These are phyloP conservation scores for Leavenworthia alabamica DNA, from an alignment of 345 rosid genomes.

Conservation along the genomic window DNA sequence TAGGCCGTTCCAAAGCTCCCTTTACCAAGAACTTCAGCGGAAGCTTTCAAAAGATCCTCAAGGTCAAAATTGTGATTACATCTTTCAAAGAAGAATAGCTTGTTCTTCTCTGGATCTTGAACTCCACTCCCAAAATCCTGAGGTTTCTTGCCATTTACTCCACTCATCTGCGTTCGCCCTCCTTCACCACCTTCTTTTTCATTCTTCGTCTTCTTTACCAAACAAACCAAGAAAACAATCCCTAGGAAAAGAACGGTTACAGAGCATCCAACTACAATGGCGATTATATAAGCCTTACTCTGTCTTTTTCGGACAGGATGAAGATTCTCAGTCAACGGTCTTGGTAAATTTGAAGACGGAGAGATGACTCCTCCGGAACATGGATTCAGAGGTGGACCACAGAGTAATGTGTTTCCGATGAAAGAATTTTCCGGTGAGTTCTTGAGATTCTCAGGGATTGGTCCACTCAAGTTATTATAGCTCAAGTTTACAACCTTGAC, in stretches of 20 bases:
- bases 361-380: slow-evolving; percentile 34
- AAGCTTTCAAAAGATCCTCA: slow-evolving; percentile 80
- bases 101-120: slow-evolving; percentile 86
- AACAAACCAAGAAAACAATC: slow-evolving; percentile 32
- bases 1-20: slow-evolving; percentile 80
- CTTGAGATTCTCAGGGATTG: slow-evolving; percentile 49
- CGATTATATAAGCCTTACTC: slow-evolving; percentile 37
- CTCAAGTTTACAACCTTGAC: slow-evolving; percentile 53
- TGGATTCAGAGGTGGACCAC: slow-evolving; percentile 47
- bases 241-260: slow-evolving; percentile 37
- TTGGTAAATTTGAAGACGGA: slow-evolving; percentile 30
- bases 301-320: slow-evolving; percentile 32
- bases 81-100: slow-evolving; percentile 64
- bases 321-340: slow-evolving; percentile 29
- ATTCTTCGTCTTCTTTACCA: slow-evolving; percentile 36
- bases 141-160: slow-evolving; percentile 41
- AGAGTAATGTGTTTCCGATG: slow-evolving; percentile 53
- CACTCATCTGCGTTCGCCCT: slow-evolving; percentile 30
- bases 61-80: slow-evolving; percentile 57
- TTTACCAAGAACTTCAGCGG: slow-evolving; percentile 88
- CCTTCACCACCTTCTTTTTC: slow-evolving; percentile 15
- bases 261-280: slow-evolving; percentile 42
- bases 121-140: slow-evolving; percentile 79
- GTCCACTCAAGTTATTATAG: slow-evolving; percentile 53
- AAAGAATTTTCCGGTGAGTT: slow-evolving; percentile 45